A percentile compares a stretch with the other conserved stretches of the same genome.
phyloP scores from a whole-genome alignment of 108 stramenopile genomes.

The Fistulifera pelliculosa region DNA sequence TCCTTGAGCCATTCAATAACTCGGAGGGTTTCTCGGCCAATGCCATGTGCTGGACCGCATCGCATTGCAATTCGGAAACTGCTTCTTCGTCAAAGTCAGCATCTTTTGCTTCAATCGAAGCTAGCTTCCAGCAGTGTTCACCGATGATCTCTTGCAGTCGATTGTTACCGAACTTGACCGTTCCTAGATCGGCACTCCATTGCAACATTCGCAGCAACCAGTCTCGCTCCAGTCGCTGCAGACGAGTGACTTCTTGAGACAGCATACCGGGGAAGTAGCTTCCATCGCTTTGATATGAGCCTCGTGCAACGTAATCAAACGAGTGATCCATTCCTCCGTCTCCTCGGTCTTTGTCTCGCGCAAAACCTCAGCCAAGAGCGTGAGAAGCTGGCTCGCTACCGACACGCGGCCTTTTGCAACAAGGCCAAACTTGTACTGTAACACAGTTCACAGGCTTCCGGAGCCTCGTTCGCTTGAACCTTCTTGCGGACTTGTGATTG shows the following conservation, averaged over 20 bases:
- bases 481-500: slow-evolving; percentile 69
- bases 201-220: slow-evolving; percentile 49
- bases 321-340: slow-evolving; percentile 44
- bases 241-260: slow-evolving; percentile 39
- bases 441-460: slow-evolving; percentile 46
- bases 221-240: slow-evolving; percentile 65
- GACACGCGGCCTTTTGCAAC: slow-evolving; percentile 51
- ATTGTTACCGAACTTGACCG: slow-evolving; percentile 41
- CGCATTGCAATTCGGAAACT: slow-evolving; percentile 45
- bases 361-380: slow-evolving; percentile 50
- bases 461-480: slow-evolving; percentile 50
- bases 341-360: slow-evolving; percentile 65
- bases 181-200: slow-evolving; percentile 72
- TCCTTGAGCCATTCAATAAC: slow-evolving; percentile 58
- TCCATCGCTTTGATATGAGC: slow-evolving; percentile 57
- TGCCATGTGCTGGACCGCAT: slow-evolving; percentile 68
- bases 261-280: slow-evolving; percentile 16
- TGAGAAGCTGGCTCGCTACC: slow-evolving; percentile 66
- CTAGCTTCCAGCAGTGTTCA: slow-evolving; percentile 55
- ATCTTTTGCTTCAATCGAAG: slow-evolving; percentile 11
- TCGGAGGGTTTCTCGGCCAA: slow-evolving; percentile 52
- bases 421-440: slow-evolving; percentile 37
- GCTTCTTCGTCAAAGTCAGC: slow-evolving; percentile 42
- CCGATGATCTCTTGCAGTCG: slow-evolving; percentile 55
- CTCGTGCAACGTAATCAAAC: slow-evolving; percentile 37